Base-by-base conservation (phyloP, 1,139 yeast species). In the Nematodospora anomalae region DNA sequence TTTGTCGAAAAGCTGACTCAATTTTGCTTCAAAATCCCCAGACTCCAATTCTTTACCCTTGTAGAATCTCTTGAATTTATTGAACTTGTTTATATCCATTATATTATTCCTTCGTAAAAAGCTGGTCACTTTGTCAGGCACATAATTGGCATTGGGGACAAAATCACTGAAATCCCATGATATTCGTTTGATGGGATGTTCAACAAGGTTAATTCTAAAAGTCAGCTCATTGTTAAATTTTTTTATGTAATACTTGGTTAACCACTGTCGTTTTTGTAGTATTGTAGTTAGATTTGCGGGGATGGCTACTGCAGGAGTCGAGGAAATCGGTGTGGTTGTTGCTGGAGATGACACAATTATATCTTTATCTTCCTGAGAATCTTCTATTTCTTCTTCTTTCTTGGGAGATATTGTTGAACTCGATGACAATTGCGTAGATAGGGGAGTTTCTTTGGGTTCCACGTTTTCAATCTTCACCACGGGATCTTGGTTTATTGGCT, bases 151-250 rank as follows among this genome's bases (percentile, higher is more conserved):
- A 41, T 74, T 73, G 3, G 63, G 63, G 33, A 60, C 60, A 50
- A 76, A 76, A 50, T 76, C 82, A 26, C 63, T 62, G 10, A 67
- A 51, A 10, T 64, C 61, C 80, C 80, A 75, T 16, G 51, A 42
- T 26, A 39, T 46, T 30, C 49, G 49, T 16, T 57, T 55, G 12
- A 61, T 57, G 6, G 67, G 67, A 37, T 62, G 57, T 1, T 22
- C 40, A 2, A 37, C 33, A n/a, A 69, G 49, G 38, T 62, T 52
- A 16, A 69, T 53, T 20, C 40, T 49, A 39, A 54, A 55, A 3
- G 34, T 34, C 4, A 51, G 46, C n/a, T 51, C 46, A 11, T 48
- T 40, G 7, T 39, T 24, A 28, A 58, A 55, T 37, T 55, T 55
- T 11, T 51, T 41, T 3, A 47, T 53, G 44, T 58, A 61, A 39